Evolutionary conservation across 176 grass and related monocot species (phyloP), one percentile per base, ranked within the genome.

Genomic region (Phoenix dactylifera): DNA sequence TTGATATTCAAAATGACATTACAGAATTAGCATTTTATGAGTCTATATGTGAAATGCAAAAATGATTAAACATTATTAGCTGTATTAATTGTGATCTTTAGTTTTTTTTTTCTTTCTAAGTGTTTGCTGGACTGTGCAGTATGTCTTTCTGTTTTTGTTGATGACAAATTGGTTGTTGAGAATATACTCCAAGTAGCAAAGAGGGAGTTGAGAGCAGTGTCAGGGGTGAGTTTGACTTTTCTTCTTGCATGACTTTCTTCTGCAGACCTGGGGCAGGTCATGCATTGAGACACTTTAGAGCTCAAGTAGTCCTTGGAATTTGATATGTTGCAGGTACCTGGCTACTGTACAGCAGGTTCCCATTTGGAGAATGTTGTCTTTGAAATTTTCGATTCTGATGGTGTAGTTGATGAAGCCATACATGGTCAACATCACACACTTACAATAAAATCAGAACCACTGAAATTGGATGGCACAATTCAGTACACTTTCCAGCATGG

Each of bases 371-470:
- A 55, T 55, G 52, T 55, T 22, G 5, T 55, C 17, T 55, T 55
- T 55, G 52, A 55, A 55, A 20, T 55, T 55, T 55, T 55, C 3
- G 52, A 22, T 55, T 20, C 18, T 55, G 52, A 55, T 55, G 52
- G 52, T 7, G 18, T 7, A 12, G 52, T 55, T 22, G 52, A 55
- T 55, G 52, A 55, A 55, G 3, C 17, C 17, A 55, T 55, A 22
- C 52, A 55, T 55, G 52, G 52, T 18, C 52, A 55, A 22, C 19
- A 55, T 55, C 52, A 55, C 17, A 55, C 52, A 55, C 52, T 55
- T 55, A 55, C 18, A 55, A 55, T 55, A 55, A 20, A 18, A 18
- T 55, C 52, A 12, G 52, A 55, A 18, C 19, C 52, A 19, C 17
- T 9, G 16, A 55, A 55, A 55, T 55, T 55, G 52, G 52, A 55